A percentile compares a stretch with the other conserved stretches of the same genome.
phyloP scores from a whole-genome alignment of 2,329 filamentous ascomycete species.

The Hypoxylon sp. region DNA sequence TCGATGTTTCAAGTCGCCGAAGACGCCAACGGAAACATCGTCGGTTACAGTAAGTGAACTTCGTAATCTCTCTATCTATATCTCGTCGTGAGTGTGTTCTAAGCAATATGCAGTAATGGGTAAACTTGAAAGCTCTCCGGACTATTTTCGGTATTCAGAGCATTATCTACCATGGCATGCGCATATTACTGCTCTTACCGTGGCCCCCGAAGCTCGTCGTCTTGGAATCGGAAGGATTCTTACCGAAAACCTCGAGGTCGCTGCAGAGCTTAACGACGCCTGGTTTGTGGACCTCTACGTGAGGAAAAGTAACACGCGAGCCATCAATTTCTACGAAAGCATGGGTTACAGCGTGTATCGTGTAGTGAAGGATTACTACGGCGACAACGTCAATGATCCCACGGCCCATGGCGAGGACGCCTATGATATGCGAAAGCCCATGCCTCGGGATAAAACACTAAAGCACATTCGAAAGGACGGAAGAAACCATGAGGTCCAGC shows the following conservation, averaged over 20 bases:
- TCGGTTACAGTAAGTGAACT: slow-evolving; percentile 81
- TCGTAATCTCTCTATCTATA: neutral
- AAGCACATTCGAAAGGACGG: slow-evolving; percentile 84
- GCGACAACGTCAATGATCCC: slow-evolving; percentile 76
- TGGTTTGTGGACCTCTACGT: slow-evolving; percentile 99
- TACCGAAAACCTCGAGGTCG: slow-evolving; percentile 81
- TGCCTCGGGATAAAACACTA: slow-evolving; percentile 78
- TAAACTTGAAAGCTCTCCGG: slow-evolving; percentile 88
- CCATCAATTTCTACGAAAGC: slow-evolving; percentile 86
- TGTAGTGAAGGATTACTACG: slow-evolving; percentile 91
- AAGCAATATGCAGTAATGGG: slow-evolving; percentile 78
- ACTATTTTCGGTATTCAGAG: slow-evolving; percentile 75
- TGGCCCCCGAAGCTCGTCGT: slow-evolving; percentile 84
- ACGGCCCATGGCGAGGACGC: slow-evolving; percentile 79
- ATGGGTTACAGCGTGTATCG: slow-evolving; percentile 94
- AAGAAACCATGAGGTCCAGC: slow-evolving; percentile 77
- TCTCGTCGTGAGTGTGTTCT: slow-evolving; percentile 15
- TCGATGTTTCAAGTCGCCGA: slow-evolving; percentile 93
- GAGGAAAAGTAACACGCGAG: slow-evolving; percentile 84
- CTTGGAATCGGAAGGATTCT: slow-evolving; percentile 87
- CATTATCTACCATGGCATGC: slow-evolving; percentile 99
- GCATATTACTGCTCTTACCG: slow-evolving; percentile 94
- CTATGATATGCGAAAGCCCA: slow-evolving; percentile 94
- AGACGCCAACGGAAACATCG: slow-evolving; percentile 84
- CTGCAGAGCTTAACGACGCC: slow-evolving; percentile 80